A percentile compares a stretch with the other conserved stretches of the same genome.
phyloP scores from a whole-genome alignment of 164 flowering plant species.

The Aristolochia fimbriata region DNA sequence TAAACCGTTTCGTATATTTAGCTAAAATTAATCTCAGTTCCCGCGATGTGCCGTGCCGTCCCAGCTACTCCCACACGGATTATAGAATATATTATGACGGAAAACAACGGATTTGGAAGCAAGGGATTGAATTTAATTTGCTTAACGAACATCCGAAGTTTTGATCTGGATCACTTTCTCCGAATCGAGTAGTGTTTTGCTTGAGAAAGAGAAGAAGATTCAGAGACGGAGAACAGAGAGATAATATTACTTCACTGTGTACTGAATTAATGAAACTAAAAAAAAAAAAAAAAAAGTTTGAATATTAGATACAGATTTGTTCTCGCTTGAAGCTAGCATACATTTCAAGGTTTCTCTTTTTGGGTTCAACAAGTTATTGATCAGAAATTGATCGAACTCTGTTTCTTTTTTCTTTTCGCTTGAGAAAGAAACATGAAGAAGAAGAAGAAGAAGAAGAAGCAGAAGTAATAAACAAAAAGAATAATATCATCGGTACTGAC shows the following conservation, averaged over 20 bases:
- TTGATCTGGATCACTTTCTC: too few relatives aligned
- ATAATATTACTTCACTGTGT: too few relatives aligned
- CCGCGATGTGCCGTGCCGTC: constrained; percentile 11
- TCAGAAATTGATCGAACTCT: neutral
- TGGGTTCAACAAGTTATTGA: constrained; percentile 3
- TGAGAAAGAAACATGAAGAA: neutral
- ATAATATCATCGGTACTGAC: neutral
- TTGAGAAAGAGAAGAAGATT: too few relatives aligned
- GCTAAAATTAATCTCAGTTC: neutral
- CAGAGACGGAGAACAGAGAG: too few relatives aligned
- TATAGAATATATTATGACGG: too few relatives aligned
- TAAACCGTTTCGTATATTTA: neutral
- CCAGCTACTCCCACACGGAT: constrained; percentile 6
- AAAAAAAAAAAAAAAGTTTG: neutral
- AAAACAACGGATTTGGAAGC: too few relatives aligned
- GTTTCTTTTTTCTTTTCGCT: neutral
- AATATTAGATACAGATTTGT: constrained; percentile 4
- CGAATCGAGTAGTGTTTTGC: too few relatives aligned
- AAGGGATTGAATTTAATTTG: too few relatives aligned
- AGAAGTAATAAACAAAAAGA: neutral
- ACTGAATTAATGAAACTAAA: too few relatives aligned
- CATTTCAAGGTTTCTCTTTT: neutral
- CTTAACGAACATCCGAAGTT: too few relatives aligned
- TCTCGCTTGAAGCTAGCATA: neutral
- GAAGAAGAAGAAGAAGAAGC: too few relatives aligned